A percentile compares a stretch with the other conserved stretches of the same genome.
Evolutionary conservation across 352 stramenopile species (phyloP).

Genomic region (Salisapilia sapeloensis): DNA sequence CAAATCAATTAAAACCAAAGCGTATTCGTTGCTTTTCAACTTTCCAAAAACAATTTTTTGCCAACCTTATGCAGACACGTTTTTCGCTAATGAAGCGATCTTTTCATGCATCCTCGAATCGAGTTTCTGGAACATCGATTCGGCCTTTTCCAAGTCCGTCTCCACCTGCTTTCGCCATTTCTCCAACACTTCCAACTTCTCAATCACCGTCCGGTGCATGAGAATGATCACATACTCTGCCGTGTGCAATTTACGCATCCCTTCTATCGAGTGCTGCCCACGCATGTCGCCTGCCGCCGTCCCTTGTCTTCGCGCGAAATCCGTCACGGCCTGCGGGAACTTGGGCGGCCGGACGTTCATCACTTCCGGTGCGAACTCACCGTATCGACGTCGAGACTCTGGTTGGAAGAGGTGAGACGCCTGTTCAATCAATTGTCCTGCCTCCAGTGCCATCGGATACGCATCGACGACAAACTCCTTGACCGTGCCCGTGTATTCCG

Average conservation of each 20-base stretch:
- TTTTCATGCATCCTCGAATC: constrained; percentile 54
- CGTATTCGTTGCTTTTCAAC: neutral
- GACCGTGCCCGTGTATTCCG: constrained; percentile 49
- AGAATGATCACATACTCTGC: constrained; percentile 73
- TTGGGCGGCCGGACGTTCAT: constrained; percentile 31
- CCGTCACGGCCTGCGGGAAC: constrained; percentile 39
- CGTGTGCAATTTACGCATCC: constrained; percentile 54
- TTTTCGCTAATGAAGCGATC: constrained; percentile 37
- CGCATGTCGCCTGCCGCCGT: constrained; percentile 41
- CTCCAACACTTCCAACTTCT: constrained; percentile 68
- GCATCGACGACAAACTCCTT: constrained; percentile 57
- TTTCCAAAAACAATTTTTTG: constrained; percentile 1
- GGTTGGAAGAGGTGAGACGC: constrained; percentile 56
- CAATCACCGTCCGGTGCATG: constrained; percentile 62
- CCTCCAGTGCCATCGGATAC: constrained; percentile 63
- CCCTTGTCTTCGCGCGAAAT: constrained; percentile 31
- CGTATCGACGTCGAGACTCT: constrained; percentile 55
- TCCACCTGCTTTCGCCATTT: constrained; percentile 56
- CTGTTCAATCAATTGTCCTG: constrained; percentile 50
- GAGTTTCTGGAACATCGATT: constrained; percentile 33
- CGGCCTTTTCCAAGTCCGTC: constrained; percentile 34
- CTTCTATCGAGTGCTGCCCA: constrained; percentile 42
- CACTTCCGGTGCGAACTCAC: constrained; percentile 31
- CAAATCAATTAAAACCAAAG: neutral
- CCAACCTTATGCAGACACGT: constrained; percentile 26